Percentiles rank a stretch among this genome's conserved stretches.
phyloP scores from a whole-genome alignment of 2,329 filamentous ascomycete genomes.

The Fusarium sororula region DNA sequence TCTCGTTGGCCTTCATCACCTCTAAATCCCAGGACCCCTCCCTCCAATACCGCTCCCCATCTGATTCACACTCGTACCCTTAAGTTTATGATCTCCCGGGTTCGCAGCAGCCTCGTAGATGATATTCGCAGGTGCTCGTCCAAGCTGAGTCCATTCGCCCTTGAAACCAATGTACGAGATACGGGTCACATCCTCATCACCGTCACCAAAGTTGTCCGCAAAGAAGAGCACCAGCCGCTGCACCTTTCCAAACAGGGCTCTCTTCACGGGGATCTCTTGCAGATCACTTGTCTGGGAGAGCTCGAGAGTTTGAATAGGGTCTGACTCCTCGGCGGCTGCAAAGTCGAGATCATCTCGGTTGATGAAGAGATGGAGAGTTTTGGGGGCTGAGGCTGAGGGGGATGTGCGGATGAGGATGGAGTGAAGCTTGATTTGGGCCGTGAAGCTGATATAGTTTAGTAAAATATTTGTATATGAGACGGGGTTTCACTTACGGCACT shows the following conservation, averaged over 20 bases:
- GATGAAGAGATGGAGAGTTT: slow-evolving; percentile 85
- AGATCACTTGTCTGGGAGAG: slow-evolving; percentile 82
- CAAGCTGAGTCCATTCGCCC: slow-evolving; percentile 91
- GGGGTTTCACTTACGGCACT: slow-evolving; percentile 74
- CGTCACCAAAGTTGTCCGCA: slow-evolving; percentile 86
- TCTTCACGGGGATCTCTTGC: slow-evolving; percentile 86
- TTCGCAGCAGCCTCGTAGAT: slow-evolving; percentile 95
- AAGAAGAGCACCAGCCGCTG: slow-evolving; percentile 86
- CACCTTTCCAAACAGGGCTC: slow-evolving; percentile 90
- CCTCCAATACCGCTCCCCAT: slow-evolving; percentile 65
- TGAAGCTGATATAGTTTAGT: slow-evolving; percentile 70
- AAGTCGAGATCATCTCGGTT: slow-evolving; percentile 93
- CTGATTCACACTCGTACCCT: slow-evolving; percentile 63
- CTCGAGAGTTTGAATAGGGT: slow-evolving; percentile 78
- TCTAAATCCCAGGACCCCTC: slow-evolving; percentile 47
- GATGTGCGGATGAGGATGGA: slow-evolving; percentile 87
- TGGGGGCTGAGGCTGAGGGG: slow-evolving; percentile 74
- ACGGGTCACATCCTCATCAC: slow-evolving; percentile 81
- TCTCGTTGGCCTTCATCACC: neutral
- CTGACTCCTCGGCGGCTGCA: slow-evolving; percentile 72
- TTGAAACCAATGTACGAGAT: slow-evolving; percentile 90
- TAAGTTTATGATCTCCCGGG: slow-evolving; percentile 82
- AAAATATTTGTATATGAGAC: neutral
- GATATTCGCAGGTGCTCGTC: slow-evolving; percentile 76
- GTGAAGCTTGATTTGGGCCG: slow-evolving; percentile 92